These are phyloP conservation scores for Gaultheria prostrata DNA, from an alignment of 148 eudicot genomes.

Conservation along the genomic window DNA sequence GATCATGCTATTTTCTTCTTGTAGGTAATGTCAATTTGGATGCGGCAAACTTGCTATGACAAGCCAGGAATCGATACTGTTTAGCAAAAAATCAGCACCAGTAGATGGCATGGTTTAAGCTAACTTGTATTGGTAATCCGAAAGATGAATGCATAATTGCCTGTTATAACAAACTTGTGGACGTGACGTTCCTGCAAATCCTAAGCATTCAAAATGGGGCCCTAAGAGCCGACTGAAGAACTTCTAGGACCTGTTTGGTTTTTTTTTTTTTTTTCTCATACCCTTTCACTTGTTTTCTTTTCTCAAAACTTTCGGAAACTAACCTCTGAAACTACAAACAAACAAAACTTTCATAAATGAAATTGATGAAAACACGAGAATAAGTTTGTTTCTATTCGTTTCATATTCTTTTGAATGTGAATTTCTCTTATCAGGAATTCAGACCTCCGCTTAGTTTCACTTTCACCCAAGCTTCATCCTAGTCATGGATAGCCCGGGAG, in stretches of 20 bases:
- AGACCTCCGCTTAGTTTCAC: no score
- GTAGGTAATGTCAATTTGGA: slow-evolving; percentile 4
- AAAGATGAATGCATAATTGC: neutral
- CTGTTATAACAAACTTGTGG: neutral
- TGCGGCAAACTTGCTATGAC: neutral
- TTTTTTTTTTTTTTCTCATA: neutral
- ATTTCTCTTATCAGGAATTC: neutral
- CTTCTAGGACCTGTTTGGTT: slow-evolving; percentile 17
- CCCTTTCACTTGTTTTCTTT: neutral
- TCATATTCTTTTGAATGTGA: neutral
- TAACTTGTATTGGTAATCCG: slow-evolving; percentile 4
- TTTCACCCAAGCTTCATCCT: no score
- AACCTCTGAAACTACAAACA: neutral
- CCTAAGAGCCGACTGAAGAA: neutral
- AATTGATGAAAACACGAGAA: neutral
- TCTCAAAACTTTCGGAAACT: neutral
- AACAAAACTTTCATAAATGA: neutral
- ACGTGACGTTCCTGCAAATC: slow-evolving; percentile 4
- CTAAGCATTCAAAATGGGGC: neutral
- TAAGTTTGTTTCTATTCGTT: neutral
- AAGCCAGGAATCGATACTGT: neutral
- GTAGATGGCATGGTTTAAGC: neutral
- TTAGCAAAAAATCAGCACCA: neutral
- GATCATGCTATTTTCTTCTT: neutral
- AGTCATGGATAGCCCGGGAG: no score